Base-by-base conservation (phyloP, 2,329 filamentous ascomycete species). In the Capronia coronata region DNA sequence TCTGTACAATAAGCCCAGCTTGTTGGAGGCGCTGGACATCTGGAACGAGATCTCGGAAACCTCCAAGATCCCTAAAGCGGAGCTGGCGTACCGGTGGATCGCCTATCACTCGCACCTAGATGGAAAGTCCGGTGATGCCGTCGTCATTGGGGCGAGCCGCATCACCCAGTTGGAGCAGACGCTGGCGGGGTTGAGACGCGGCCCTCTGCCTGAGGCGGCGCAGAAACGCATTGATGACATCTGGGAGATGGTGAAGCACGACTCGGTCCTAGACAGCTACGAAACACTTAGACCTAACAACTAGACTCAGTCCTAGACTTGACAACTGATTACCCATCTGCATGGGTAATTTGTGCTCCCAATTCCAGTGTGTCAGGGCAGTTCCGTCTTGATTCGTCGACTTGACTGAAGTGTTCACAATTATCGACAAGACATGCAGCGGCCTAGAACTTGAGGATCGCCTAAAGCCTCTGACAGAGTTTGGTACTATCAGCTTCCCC, bases 61-160 rank as follows among this genome's bases (percentile, higher is more conserved):
- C 0, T 56, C 60, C 1, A 59, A 60, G 1, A 46, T 64, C 11
- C 55, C 56, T 3, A 62, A 62, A 1, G 53, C 64, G 1, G 67
- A 70, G 48, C 63, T 69, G 3, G 63, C 64, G 16, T 54, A 67
- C 14, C 65, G 66, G 22, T 68, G 67, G 65, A 51, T 65, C 6
- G 57, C 59, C 8, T 63, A 65, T 47, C 62, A 68, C 48, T 67
- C 60, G 2, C 43, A 48, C 13, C 40, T 67, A 41, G 52, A 50
- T 6, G 58, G 60, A 3, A 56, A 60, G 2, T 58, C 67, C 14
- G 62, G 63, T 10, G 60, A 61, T 32, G 57, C 41, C 11, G 41
- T 69, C n/a, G 56, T 71, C 10, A 19, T 70, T 3, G 67, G 68
- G 0, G 66, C 66, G 2, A 68, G 66, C 43, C 61, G 54, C 16